These are phyloP conservation scores for Lactarius evosmus DNA, from an alignment of 768 basidiomycete genomes.

Conservation along the genomic window DNA sequence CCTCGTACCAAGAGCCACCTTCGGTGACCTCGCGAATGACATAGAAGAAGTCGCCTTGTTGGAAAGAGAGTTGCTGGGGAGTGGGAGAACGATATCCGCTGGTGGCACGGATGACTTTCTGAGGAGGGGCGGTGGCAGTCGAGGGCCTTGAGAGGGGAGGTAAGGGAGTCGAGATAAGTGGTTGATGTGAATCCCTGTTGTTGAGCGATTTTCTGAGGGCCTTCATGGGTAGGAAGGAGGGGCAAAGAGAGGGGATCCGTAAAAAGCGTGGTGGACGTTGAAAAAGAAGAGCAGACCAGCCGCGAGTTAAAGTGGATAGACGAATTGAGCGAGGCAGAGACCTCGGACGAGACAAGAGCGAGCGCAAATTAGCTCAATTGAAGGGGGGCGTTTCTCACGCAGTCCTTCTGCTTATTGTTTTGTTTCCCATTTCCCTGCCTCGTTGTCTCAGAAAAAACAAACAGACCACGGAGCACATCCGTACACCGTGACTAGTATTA, in stretches of 20 bases:
- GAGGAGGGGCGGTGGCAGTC: slow-evolving; percentile 74
- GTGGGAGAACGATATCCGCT: slow-evolving; percentile 59
- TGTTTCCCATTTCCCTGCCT: neutral
- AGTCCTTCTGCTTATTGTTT: slow-evolving; percentile 4
- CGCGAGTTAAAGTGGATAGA: slow-evolving; percentile 19
- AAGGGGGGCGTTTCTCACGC: slow-evolving; percentile 19
- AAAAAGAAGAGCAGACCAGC: slow-evolving; percentile 30
- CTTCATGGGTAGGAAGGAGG: slow-evolving; percentile 55
- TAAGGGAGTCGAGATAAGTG: slow-evolving; percentile 66
- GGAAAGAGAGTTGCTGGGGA: slow-evolving; percentile 85
- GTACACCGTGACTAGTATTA: neutral
- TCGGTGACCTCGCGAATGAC: slow-evolving; percentile 72
- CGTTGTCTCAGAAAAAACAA: neutral
- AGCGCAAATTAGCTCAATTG: neutral
- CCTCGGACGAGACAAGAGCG: neutral
- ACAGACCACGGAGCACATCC: neutral
- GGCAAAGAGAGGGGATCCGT: slow-evolving; percentile 23
- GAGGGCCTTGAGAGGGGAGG: slow-evolving; percentile 68
- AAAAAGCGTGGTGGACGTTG: slow-evolving; percentile 28
- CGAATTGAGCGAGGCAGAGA: neutral
- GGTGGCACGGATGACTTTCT: slow-evolving; percentile 92
- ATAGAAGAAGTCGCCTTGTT: slow-evolving; percentile 97
- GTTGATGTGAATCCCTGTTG: slow-evolving; percentile 61
- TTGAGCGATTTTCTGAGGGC: slow-evolving; percentile 79
- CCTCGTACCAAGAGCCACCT: slow-evolving; percentile 78